Evolutionary conservation across 129 eudicot species (phyloP), one percentile per base, ranked within the genome.

Genomic region (Oenanthe sinensis): DNA sequence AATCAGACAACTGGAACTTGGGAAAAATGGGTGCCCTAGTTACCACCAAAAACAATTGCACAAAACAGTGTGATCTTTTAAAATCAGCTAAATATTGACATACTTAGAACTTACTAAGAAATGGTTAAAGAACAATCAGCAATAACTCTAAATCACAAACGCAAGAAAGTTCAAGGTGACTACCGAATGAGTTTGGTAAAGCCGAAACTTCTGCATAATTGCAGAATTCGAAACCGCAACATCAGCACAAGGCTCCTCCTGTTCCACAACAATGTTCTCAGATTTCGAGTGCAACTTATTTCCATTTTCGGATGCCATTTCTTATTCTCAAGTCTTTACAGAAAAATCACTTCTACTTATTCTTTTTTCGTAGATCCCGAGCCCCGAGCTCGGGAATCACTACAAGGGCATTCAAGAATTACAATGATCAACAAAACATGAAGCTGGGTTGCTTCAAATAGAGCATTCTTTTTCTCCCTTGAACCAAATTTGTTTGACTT

Each of bases 151-250:
- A 50, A 50, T 50, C 58, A 80, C 33, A 50, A 26, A 75, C 42
- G 6, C 43, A 28, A n/a, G 69, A n/a, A 26, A 48, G 15, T 4
- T 37, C 16, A 36, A 40, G 74, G 58, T 13, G 26, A 44, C 74
- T 89, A 92, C 97, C 92, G 96, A 88, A 83, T 79, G 91, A 77
- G 96, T 92, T 74, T 92, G 86, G 79, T 86, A 92, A 77, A 92
- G 95, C 79, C 85, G 88, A 84, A 92, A 92, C 74, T 90, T 90
- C 82, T 88, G 91, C 86, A 92, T 80, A 68, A 74, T 26, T 2
- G 71, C 80, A 0, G 84, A 67, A 74, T 58, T 71, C 37, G 87
- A 83, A 80, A 70, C 26, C 73, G 78, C 77, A 48, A 71, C 44
- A 78, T 58, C 40, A 15, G 54, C 58, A 37, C 49, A 15, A 2